These are phyloP conservation scores for Eucalyptus pumila DNA, from an alignment of 345 rosid species.

Conservation along the genomic window DNA sequence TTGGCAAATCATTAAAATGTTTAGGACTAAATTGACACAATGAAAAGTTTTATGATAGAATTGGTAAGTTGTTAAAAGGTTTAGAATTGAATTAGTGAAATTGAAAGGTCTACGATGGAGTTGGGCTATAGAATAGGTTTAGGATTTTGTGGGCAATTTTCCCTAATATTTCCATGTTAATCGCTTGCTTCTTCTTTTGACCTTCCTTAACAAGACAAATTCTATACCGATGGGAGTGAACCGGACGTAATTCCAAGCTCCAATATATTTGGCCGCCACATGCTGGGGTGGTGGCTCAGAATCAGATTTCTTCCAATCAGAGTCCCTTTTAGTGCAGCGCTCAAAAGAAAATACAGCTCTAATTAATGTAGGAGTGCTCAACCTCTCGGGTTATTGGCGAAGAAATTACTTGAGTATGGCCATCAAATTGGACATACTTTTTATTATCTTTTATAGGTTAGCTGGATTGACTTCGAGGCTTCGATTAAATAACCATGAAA, in stretches of 20 bases:
- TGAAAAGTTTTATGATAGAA: too few species aligned
- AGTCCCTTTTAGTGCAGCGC: neutral
- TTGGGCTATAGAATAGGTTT: neutral
- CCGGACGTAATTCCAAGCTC: neutral
- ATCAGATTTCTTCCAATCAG: neutral
- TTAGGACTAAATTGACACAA: too few species aligned
- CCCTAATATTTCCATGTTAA: neutral
- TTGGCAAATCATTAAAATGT: neutral
- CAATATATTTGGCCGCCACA: neutral
- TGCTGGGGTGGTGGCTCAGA: neutral
- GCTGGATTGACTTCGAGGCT: neutral
- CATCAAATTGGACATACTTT: neutral
- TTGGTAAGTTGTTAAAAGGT: too few species aligned
- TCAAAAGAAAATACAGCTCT: neutral
- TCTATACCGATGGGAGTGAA: neutral
- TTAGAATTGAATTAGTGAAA: too few species aligned
- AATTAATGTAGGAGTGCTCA: neutral
- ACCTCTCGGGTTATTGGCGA: neutral
- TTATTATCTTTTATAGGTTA: neutral
- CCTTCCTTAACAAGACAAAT: neutral
- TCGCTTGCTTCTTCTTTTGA: neutral
- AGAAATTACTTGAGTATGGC: neutral
- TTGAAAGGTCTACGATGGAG: neutral
- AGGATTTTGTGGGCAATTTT: neutral
- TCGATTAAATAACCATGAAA: neutral